Conservation (phyloP, 805 yeast genomes). For the Novakomyces olei region DNA sequence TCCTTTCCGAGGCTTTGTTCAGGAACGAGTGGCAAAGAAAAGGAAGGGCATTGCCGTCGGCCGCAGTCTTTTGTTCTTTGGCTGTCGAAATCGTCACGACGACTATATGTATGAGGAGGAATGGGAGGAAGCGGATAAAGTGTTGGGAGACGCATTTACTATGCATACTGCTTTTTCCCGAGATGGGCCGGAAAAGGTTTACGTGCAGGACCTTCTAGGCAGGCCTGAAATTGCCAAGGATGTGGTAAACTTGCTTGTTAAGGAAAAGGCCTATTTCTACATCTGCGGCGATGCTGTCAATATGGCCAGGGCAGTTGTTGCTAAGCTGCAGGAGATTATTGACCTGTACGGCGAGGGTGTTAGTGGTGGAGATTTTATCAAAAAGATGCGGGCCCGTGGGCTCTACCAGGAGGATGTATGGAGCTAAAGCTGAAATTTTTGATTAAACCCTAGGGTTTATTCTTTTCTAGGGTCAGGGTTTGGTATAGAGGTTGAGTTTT, state of each 20-base stretch:
- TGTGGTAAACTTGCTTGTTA: slow-evolving; percentile 19
- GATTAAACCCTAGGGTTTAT: no score
- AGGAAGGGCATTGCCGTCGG: slow-evolving; percentile 37
- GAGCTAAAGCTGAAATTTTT: no score
- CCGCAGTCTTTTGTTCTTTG: slow-evolving; percentile 56
- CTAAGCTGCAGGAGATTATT: no score
- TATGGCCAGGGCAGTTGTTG: slow-evolving; percentile 91
- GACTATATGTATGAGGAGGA: slow-evolving; percentile 77
- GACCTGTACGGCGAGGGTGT: no score
- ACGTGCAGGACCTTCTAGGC: slow-evolving; percentile 59
- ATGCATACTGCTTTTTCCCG: slow-evolving; percentile 74
- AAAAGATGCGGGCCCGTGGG: no score
- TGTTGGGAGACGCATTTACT: slow-evolving; percentile 40
- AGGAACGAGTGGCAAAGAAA: slow-evolving; percentile 52
- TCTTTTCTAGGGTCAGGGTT: no score
- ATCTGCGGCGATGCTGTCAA: slow-evolving; percentile 92
- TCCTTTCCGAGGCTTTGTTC: slow-evolving; percentile 84
- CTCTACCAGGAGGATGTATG: no score
- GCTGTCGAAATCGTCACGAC: slow-evolving; percentile 57
- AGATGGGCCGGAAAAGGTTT: slow-evolving; percentile 33
- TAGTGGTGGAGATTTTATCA: no score
- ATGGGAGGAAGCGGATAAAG: slow-evolving; percentile 34
- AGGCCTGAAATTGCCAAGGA: slow-evolving; percentile 28
- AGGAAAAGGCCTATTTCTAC: slow-evolving; percentile 63
- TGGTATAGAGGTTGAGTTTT: no score